Evolutionary conservation across 2,329 filamentous ascomycete genomes (phyloP), one percentile per base, ranked within the genome.

Genomic region (Boeremia lycopersici): DNA sequence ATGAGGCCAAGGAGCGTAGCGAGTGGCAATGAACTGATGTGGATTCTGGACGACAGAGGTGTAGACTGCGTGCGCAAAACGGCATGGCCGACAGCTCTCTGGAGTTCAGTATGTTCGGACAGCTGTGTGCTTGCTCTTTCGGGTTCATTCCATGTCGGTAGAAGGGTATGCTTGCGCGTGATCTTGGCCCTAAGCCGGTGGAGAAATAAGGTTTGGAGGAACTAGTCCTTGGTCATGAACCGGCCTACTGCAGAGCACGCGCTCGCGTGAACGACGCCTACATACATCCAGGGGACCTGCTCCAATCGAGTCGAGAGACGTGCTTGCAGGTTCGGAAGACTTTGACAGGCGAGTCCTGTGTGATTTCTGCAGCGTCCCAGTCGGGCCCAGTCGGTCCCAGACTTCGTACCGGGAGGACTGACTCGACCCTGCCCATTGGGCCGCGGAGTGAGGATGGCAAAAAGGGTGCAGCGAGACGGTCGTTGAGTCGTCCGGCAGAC

Each of bases 321-420:
- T 30, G 28, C 15, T n/a, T 41, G 48, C 38, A 35, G 17, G 31
- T 19, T 29, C 26, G 25, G 17, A 33, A 23, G 25, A 19, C 31
- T 40, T 48, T 31, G 25, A 25, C 34, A 40, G 26, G n/a, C 30
- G 33, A 31, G 30, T 34, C 39, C 25, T 44, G 33, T 42, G 38
- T 34, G 48, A 48, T 48, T 30, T 52, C 38, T 48, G 48, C 48
- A 33, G 23, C 25, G 57, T 56, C 56, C 60, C 56, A 48, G 56
- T 48, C 45, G 39, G 51, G 30, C 25, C 33, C 48, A 61, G 61
- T 48, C 45, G 39, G 51, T 33, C 25, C 33, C 48, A 61, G 61
- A 65, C 56, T 57, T 56, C 57, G 54, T 48, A 28, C 36, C 41
- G 29, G 35, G 43, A 41, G 40, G 50, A 53, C 57, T 65, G 63